Conservation (phyloP, 768 basidiomycete genomes). For the Pleurotus djamor region DNA sequence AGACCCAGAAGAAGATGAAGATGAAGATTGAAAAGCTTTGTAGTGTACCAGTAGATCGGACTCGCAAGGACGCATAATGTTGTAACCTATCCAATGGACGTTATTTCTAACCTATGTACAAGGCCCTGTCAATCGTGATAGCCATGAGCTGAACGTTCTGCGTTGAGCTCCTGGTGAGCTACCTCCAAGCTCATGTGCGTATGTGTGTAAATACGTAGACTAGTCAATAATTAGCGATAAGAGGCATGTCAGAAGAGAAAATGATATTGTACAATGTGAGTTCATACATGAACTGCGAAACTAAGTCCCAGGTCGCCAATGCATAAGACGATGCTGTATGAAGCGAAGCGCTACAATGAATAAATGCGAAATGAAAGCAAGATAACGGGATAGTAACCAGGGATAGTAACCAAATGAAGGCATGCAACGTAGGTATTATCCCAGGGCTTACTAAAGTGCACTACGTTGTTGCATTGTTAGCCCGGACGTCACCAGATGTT, state of each 20-base stretch:
- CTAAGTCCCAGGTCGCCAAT: neutral
- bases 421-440: neutral
- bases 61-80: no score
- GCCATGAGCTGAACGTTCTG: no score
- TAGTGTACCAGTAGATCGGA: neutral
- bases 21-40: neutral
- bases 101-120: no score
- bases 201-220: no score
- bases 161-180: no score
- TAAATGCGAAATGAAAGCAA: slow-evolving; percentile 6
- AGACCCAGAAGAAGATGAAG: slow-evolving; percentile 25
- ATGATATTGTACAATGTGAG: slow-evolving; percentile 4
- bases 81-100: no score
- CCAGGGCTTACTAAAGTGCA: neutral
- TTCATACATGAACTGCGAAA: slow-evolving; percentile 4
- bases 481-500: slow-evolving; percentile 12
- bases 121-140: no score
- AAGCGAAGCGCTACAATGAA: neutral
- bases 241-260: no score
- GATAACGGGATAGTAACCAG: neutral
- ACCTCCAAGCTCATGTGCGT: no score
- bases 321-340: neutral
- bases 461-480: slow-evolving; percentile 16
- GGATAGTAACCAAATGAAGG: neutral
- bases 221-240: no score